Evolutionary conservation across 2,329 filamentous ascomycete genomes (phyloP).

Genomic region (Fusarium fujikuroi): DNA sequence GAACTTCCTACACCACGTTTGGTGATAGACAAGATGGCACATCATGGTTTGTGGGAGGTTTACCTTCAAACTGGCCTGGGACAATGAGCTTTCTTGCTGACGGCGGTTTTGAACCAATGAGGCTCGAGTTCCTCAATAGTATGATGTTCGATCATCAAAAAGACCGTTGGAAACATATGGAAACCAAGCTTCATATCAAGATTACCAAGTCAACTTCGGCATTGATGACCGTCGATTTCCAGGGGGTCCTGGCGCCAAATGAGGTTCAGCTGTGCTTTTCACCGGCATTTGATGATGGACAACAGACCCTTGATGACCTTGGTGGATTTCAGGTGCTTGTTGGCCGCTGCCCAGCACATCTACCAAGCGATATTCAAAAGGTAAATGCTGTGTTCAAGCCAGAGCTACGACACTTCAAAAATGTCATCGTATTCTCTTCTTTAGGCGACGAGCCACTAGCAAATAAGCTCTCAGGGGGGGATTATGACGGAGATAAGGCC

Average conservation of each 20-base stretch:
- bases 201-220: not conserved
- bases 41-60: constrained; percentile 1
- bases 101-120: not conserved
- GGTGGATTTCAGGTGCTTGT: constrained; percentile 70
- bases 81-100: not conserved
- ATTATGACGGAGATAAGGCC: not conserved
- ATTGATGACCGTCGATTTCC: not conserved
- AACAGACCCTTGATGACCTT: constrained; percentile 45
- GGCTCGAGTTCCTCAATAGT: not conserved
- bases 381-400: constrained; percentile 66
- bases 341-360: constrained; percentile 73
- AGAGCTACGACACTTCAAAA: constrained; percentile 73
- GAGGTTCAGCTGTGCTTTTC: constrained; percentile 1
- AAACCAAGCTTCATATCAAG: not conserved
- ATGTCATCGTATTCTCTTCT: constrained; percentile 80
- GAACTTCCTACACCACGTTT: not conserved
- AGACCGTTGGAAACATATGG: not conserved
- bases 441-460: constrained; percentile 71
- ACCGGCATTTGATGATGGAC: not conserved
- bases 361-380: constrained; percentile 76
- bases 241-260: not conserved
- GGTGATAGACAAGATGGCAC: not conserved
- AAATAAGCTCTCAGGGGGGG: not conserved
- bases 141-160: not conserved
- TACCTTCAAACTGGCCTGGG: not conserved